A percentile compares a stretch with the other conserved stretches of the same genome.
phyloP scores from a whole-genome alignment of 148 eudicot genomes.

The Rhododendron simsii region DNA sequence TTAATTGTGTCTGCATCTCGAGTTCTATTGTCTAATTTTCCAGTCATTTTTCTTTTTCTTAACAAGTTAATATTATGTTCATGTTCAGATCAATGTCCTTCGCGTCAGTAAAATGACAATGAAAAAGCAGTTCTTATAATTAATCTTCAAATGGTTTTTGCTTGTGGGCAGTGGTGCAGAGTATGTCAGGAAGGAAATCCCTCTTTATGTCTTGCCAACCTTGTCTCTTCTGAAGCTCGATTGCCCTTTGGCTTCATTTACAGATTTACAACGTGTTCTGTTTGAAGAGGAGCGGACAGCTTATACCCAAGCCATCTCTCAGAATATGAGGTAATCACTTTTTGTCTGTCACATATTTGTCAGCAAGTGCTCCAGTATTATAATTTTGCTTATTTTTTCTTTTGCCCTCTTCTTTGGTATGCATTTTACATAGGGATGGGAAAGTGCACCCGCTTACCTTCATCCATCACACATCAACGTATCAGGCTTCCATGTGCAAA shows the following conservation, averaged over 20 bases:
- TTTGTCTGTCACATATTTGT: background rate
- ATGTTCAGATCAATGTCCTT: background rate
- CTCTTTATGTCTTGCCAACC: constrained; percentile 77
- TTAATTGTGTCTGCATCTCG: background rate
- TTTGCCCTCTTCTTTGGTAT: background rate
- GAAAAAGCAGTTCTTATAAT: background rate
- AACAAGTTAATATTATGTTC: background rate
- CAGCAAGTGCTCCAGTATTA: background rate
- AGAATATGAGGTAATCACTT: constrained; percentile 58
- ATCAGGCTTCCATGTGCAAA: constrained; percentile 98
- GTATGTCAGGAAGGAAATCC: constrained; percentile 79
- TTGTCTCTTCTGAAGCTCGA: constrained; percentile 70
- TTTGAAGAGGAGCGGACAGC: constrained; percentile 93
- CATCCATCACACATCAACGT: constrained; percentile 94
- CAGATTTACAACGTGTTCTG: constrained; percentile 70
- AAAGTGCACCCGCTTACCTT: constrained; percentile 91
- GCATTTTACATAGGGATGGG: constrained; percentile 51
- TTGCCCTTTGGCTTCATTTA: constrained; percentile 72
- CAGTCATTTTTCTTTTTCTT: background rate
- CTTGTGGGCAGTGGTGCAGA: constrained; percentile 85
- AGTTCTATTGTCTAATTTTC: background rate
- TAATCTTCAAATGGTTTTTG: constrained; percentile 19
- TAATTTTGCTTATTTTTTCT: background rate
- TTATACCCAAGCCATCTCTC: constrained; percentile 73
- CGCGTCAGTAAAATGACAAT: background rate